Evolutionary conservation across 208 protist genomes (phyloP), one percentile per base, ranked within the genome.

Genomic region (Acanthamoeba polyphaga): DNA sequence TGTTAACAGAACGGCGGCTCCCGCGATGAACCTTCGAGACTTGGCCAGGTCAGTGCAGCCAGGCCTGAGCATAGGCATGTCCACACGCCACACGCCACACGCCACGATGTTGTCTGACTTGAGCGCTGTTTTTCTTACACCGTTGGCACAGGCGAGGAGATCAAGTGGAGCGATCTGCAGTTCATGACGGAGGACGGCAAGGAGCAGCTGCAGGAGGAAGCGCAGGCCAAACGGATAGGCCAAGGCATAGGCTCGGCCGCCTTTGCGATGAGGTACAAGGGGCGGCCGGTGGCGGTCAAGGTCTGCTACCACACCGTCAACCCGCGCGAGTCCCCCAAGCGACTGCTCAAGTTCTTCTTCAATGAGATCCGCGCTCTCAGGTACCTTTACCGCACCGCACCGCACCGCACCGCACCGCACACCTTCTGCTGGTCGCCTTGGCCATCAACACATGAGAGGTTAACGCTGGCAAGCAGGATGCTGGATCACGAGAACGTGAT

Each of bases 281-380:
- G 46, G 3, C 64, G 19, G 55, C 90, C 66, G n/a, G 90, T 94
- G 7, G 90, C 90, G 32, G 62, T 94, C 24, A 94, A 94, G 51
- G 90, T 94, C 22, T 84, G 46, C 72, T 29, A 60, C 32, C 84
- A 46, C 49, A 24, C 53, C 22, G 17, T 58, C 34, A 64, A 29
- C 10, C 34, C 24, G 4, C 55, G 62, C 43, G 62, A 76, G 64
- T 60, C 90, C 8, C 66, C 90, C 12, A 49, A 64, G 9, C 34
- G 90, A 24, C 46, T 32, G n/a, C 90, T 94, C 70, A 58, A 68
- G 53, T 68, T 70, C 9, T 10, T 94, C 68, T 94, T 58, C 90
- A 94, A 94, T 53, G 90, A 94, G 72, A 94, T 94, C 10, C 29
- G 7, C 27, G 72, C 72, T 22, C 90, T 88, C 80, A 32, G 46